Percentiles rank a stretch among this genome's conserved stretches.
Conservation (phyloP, 345 rosid species). For the Brassica juncea region DNA sequence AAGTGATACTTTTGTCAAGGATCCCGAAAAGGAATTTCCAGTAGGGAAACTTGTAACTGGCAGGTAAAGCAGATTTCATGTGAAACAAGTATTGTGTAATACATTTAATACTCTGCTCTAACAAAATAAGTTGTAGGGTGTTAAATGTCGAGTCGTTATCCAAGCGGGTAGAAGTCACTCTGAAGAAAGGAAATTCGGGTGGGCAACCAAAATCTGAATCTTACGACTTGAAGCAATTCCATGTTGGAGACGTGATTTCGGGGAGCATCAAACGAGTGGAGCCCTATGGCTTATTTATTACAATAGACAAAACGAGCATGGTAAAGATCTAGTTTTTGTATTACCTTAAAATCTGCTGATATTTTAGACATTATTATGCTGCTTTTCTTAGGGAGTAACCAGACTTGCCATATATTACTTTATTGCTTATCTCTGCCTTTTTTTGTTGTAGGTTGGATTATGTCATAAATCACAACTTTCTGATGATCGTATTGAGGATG, state of each 20-base stretch:
- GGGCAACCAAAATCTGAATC: conserved; percentile 48
- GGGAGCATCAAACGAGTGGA: conserved; percentile 84
- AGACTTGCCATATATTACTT: conserved; percentile 13
- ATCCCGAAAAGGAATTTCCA: conserved; percentile 79
- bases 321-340: conserved; percentile 47
- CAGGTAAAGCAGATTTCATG: conserved; percentile 49
- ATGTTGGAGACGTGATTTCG: conserved; percentile 59
- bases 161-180: conserved; percentile 81
- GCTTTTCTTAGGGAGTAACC: conserved; percentile 9
- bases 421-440: conserved; percentile 7
- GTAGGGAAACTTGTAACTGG: conserved; percentile 86
- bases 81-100: not conserved
- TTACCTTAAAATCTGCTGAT: conserved; percentile 4
- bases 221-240: conserved; percentile 56
- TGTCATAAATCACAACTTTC: conserved; percentile 85
- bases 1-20: conserved; percentile 67
- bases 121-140: conserved; percentile 57
- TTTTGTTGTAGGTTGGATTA: conserved; percentile 73
- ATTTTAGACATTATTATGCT: conserved; percentile 2
- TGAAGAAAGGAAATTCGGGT: conserved; percentile 55
- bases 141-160: conserved; percentile 79
- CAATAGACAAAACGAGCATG: conserved; percentile 63
- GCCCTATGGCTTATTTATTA: conserved; percentile 73
- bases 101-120: conserved; percentile 21
- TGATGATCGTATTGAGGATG: conserved; percentile 58